A percentile compares a stretch with the other conserved stretches of the same genome.
Conservation (phyloP, 1,284 basidiomycete species). For the Grifola frondosa region DNA sequence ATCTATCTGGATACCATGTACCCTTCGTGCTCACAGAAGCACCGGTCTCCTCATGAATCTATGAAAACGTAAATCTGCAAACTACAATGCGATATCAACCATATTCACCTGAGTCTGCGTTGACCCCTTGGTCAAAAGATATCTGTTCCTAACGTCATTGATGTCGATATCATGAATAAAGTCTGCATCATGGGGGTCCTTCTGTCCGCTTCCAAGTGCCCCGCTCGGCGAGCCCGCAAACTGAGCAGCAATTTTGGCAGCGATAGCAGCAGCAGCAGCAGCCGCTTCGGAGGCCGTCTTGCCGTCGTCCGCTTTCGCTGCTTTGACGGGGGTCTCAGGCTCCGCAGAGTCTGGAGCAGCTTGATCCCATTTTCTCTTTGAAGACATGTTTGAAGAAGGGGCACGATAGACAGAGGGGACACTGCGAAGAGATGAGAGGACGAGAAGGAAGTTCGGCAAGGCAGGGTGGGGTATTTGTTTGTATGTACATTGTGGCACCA, state of each 20-base stretch:
- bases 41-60: slow-evolving; percentile 91
- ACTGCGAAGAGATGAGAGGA: not conserved
- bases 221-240: slow-evolving; percentile 53
- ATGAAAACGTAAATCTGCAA: not conserved
- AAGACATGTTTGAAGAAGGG: slow-evolving; percentile 40
- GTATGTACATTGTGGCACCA: slow-evolving; percentile 16
- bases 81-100: not conserved
- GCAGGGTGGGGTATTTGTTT: slow-evolving; percentile 9
- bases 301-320: slow-evolving; percentile 53
- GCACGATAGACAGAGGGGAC: not conserved
- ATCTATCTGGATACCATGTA: slow-evolving; percentile 90
- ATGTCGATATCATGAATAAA: slow-evolving; percentile 94
- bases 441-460: not conserved
- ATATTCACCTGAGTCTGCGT: slow-evolving; percentile 84
- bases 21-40: slow-evolving; percentile 91
- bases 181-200: slow-evolving; percentile 77
- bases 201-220: slow-evolving; percentile 45
- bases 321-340: slow-evolving; percentile 43
- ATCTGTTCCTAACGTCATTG: slow-evolving; percentile 95
- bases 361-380: slow-evolving; percentile 77
- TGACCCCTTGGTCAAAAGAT: slow-evolving; percentile 90
- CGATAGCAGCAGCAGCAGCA: slow-evolving; percentile 82
- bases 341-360: slow-evolving; percentile 46
- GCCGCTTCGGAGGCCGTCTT: slow-evolving; percentile 75
- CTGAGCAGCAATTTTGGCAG: slow-evolving; percentile 89